These are phyloP conservation scores for Colletotrichum graminicola DNA, from an alignment of 2,329 filamentous ascomycete genomes.

Conservation along the genomic window DNA sequence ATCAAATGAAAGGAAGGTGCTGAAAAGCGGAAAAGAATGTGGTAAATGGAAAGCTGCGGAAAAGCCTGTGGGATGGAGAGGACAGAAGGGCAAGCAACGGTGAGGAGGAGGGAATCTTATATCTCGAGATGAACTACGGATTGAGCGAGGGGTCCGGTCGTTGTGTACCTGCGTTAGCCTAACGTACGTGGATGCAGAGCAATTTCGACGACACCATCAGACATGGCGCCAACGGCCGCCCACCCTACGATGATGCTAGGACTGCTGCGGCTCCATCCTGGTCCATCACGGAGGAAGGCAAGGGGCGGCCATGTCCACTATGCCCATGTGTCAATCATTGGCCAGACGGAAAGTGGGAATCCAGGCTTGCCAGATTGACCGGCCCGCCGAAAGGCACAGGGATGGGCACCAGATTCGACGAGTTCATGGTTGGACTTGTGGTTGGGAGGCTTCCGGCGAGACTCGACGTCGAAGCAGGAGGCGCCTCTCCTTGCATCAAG, in stretches of 20 bases:
- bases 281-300: slow-evolving; percentile 21
- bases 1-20: slow-evolving; percentile 39
- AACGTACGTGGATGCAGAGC: slow-evolving; percentile 8
- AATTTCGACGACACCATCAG: slow-evolving; percentile 38
- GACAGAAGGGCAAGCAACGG: background rate
- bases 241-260: slow-evolving; percentile 26
- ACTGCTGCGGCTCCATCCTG: slow-evolving; percentile 28
- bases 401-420: background rate
- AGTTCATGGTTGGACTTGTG: background rate
- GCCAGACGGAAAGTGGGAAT: slow-evolving; percentile 22
- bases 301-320: slow-evolving; percentile 15
- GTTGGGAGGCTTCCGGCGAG: background rate
- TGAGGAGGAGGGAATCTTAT: slow-evolving; percentile 36
- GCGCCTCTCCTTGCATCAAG: slow-evolving; percentile 15
- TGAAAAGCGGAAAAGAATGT: slow-evolving; percentile 40
- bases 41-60: slow-evolving; percentile 39
- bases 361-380: background rate
- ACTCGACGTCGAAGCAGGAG: slow-evolving; percentile 38
- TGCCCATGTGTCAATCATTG: slow-evolving; percentile 37
- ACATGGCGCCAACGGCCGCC: slow-evolving; percentile 29
- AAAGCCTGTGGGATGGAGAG: slow-evolving; percentile 34
- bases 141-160: slow-evolving; percentile 1
- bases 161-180: slow-evolving; percentile 25
- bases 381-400: slow-evolving; percentile 8
- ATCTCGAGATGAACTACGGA: slow-evolving; percentile 32